Evolutionary conservation across 768 basidiomycete genomes (phyloP), one percentile per base, ranked within the genome.

Genomic region (Russula ochroleuca): DNA sequence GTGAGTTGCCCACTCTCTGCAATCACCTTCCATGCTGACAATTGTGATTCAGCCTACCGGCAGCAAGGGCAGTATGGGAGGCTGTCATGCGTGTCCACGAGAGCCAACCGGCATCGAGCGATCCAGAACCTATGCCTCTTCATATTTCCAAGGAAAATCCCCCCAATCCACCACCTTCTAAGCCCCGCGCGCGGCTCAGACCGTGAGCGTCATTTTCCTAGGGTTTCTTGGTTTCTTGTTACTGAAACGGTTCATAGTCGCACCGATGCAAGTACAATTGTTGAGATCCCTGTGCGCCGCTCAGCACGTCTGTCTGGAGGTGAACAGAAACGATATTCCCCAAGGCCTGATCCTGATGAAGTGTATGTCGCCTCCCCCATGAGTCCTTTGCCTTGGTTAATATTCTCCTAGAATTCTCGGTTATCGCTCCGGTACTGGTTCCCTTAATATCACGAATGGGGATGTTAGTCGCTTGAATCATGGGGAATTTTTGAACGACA

Each of bases 401-500:
- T 21, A n/a, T 35, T 38, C 21, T 3, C 63, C 6, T 64, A 94
- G 92, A n/a, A 80, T 92, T 28, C 72, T 93, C 52, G 82, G 87
- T 31, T 94, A 90, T 72, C 92, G 92, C 31, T 83, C 81, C 49
- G 80, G 82, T 4, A 80, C 83, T 17, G 90, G 91, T 9, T 87
- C 88, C 2, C 84, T 98, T 43, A 89, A 87, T 66, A 82, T 99
- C 69, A 94, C 88, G 15, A 80, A 82, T 45, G 87, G 85, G 25
- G 97, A 98, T 70, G 74, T 88, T 31, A 78, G 78, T 59, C 85
- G 96, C 11, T 73, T 98, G 37, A 76, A 83, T 56, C 86, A 87
- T 0, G 85, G 85, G 37, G 92, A 96, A 72, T 98, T 87, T 72
- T 79, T 99, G 53, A 99, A 99, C 71, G 97, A 99, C 75, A 97